Evolutionary conservation across 1,284 basidiomycete species (phyloP).

Genomic region (Earliella scabrosa): DNA sequence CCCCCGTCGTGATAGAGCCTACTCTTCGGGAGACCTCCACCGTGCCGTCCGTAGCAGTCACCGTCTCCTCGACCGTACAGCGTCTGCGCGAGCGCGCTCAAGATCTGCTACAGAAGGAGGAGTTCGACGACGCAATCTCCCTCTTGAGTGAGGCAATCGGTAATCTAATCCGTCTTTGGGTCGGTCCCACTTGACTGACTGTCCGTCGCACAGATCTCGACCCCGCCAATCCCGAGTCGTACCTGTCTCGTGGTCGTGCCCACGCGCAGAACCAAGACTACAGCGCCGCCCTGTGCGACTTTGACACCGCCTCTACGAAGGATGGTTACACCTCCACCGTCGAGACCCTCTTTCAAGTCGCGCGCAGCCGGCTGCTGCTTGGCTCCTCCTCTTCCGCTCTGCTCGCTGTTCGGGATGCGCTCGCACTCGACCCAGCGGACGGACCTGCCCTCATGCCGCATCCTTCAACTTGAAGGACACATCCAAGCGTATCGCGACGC

Average conservation of each 20-base stretch:
- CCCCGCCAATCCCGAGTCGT: not conserved
- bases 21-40: too few relatives aligned
- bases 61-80: too few relatives aligned
- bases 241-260: slow-evolving; percentile 12
- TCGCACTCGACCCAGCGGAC: slow-evolving; percentile 9
- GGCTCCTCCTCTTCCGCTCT: slow-evolving; percentile 16
- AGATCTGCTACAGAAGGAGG: too few relatives aligned
- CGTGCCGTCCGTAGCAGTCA: too few relatives aligned
- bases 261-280: slow-evolving; percentile 6
- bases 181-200: not conserved
- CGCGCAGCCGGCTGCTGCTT: slow-evolving; percentile 20
- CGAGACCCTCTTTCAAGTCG: slow-evolving; percentile 6
- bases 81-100: too few relatives aligned
- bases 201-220: slow-evolving; percentile 1
- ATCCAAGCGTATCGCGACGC: slow-evolving; percentile 15
- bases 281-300: slow-evolving; percentile 17
- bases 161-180: too few relatives aligned
- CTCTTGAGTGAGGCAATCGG: too few relatives aligned
- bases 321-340: not conserved
- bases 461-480: slow-evolving; percentile 14
- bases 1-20: too few relatives aligned
- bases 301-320: slow-evolving; percentile 13
- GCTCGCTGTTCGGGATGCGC: slow-evolving; percentile 16
- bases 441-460: slow-evolving; percentile 4
- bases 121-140: too few relatives aligned